These are phyloP conservation scores for Teratosphaeriaceae sp. DNA, from an alignment of 2,329 filamentous ascomycete species.

Conservation along the genomic window DNA sequence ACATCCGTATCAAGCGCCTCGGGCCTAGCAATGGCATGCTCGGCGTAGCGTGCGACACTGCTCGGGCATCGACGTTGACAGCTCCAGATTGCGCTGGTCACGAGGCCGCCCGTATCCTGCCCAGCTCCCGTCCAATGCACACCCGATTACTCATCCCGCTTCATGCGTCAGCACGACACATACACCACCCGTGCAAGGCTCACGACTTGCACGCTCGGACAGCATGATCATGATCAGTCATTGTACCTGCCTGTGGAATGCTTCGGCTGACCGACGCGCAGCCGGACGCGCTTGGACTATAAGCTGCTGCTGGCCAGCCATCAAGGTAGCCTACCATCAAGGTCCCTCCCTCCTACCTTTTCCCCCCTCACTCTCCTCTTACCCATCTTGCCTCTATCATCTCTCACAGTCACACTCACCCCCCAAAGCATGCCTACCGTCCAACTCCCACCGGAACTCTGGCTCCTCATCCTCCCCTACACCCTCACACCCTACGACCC, in stretches of 20 bases:
- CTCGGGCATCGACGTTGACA: no score
- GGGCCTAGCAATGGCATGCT: neutral
- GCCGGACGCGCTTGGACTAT: no score
- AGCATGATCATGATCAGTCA: neutral
- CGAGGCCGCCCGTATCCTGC: neutral
- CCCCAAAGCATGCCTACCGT: neutral
- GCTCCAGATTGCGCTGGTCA: neutral
- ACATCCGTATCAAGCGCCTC: neutral
- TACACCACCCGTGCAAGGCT: neutral
- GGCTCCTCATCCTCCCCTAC: conserved; percentile 26
- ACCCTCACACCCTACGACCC: conserved; percentile 26
- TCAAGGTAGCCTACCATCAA: conserved; percentile 5
- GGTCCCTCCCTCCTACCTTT: conserved; percentile 1
- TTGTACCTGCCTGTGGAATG: neutral
- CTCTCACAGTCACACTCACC: neutral
- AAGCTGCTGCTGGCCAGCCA: no score
- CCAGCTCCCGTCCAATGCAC: neutral
- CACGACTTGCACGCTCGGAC: no score
- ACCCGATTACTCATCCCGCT: conserved; percentile 2
- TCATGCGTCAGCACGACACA: neutral
- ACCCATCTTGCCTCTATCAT: neutral
- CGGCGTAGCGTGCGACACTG: no score
- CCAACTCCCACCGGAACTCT: conserved; percentile 22
- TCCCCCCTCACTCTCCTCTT: no score
- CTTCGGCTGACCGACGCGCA: neutral